Conservation (phyloP, 257 asterid species). For the Fraxinus cuspidata region DNA sequence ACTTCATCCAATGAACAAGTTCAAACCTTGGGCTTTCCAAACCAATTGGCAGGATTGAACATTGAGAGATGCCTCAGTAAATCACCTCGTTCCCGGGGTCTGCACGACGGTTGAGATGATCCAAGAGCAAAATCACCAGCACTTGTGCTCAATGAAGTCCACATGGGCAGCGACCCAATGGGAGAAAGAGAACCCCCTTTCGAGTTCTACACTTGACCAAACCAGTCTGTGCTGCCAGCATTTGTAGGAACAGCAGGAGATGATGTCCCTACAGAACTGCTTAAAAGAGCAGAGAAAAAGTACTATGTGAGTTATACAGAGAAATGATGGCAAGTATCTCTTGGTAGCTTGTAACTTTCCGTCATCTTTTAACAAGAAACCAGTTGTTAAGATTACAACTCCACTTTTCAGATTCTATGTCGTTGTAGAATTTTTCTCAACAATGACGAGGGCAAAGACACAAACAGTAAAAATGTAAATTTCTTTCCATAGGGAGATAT, state of each 20-base stretch:
- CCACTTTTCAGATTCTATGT: conserved; percentile 14
- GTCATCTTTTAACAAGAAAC: conserved; percentile 12
- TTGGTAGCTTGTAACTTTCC: conserved; percentile 17
- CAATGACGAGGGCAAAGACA: neutral
- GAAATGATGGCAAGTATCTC: conserved; percentile 2
- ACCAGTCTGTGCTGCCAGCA: conserved; percentile 86
- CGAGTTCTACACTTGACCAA: conserved; percentile 74
- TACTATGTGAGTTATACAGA: conserved; percentile 1
- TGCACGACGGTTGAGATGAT: conserved; percentile 92
- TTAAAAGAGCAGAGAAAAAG: conserved; percentile 6
- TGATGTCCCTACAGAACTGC: conserved; percentile 97
- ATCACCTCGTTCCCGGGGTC: conserved; percentile 99
- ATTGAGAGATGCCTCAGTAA: conserved; percentile 90
- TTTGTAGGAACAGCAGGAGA: conserved; percentile 86
- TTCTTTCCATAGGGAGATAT: neutral
- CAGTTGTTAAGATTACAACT: conserved; percentile 14
- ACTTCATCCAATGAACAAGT: conserved; percentile 19
- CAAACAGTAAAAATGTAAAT: conserved; percentile 11
- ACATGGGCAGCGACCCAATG: conserved; percentile 73
- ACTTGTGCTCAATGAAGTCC: conserved; percentile 80
- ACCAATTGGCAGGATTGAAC: conserved; percentile 88
- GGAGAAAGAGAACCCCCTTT: conserved; percentile 84
- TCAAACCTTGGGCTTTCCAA: conserved; percentile 91
- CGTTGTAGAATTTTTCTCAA: conserved; percentile 4
- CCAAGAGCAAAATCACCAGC: conserved; percentile 94